Evolutionary conservation across 2,329 filamentous ascomycete species (phyloP).

Genomic region (Ophiosphaerella narmari): DNA sequence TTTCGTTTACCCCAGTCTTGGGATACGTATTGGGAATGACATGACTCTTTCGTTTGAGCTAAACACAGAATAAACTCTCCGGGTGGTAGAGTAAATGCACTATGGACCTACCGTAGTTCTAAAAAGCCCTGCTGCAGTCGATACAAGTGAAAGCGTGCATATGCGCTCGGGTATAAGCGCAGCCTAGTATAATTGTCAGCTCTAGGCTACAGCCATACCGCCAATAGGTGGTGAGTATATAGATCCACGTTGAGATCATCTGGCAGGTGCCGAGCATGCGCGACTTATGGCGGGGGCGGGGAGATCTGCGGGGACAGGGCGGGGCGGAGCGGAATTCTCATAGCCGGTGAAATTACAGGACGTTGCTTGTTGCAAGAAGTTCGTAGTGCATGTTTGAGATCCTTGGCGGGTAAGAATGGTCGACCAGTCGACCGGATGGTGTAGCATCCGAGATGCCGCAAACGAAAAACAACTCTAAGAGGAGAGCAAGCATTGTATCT

Average conservation of each 20-base stretch:
- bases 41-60: no score
- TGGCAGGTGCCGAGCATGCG: neutral
- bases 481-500: constrained; percentile 15
- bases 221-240: neutral
- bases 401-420: constrained; percentile 13
- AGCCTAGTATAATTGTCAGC: constrained; percentile 30
- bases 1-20: no score
- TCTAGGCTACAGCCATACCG: no score
- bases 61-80: no score
- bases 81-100: neutral
- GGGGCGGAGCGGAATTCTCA: constrained; percentile 22
- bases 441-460: constrained; percentile 23
- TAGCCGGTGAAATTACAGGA: constrained; percentile 28
- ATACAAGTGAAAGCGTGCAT: constrained; percentile 56
- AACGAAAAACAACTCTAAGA: neutral
- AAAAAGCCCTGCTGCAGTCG: constrained; percentile 54
- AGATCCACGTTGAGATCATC: neutral
- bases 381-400: constrained; percentile 17
- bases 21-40: no score
- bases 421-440: constrained; percentile 25
- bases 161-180: constrained; percentile 54
- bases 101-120: constrained; percentile 47
- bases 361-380: constrained; percentile 15
- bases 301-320: constrained; percentile 19
- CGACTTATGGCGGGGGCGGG: neutral